Evolutionary conservation across 805 yeast genomes (phyloP), one percentile per base, ranked within the genome.

Genomic region (Starmera caribaea): DNA sequence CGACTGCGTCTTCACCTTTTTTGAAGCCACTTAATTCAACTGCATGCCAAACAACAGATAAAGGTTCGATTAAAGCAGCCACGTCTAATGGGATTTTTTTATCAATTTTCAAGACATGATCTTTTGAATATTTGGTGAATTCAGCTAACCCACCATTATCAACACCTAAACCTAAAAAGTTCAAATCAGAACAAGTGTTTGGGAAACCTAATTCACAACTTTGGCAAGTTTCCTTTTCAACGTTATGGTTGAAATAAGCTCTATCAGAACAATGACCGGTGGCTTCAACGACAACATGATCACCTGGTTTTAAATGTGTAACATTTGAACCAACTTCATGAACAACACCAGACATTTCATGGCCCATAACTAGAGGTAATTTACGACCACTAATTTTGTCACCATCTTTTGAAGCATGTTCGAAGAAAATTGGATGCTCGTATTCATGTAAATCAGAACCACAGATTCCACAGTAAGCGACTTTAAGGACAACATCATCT

Each of bases 381-480:
- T 71, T 73, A 39, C 50, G 48, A 15, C 58, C 57, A 21, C 49
- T 43, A 42, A 54, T 51, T 32, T 41, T 46, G 31, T 54, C 58
- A 33, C 58, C 58, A 2, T 32, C 30, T 43, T 62, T 58, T 16
- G 66, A 64, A 33, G 57, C 65, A 42, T 67, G 63, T n/a, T 70
- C 70, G 45, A 78, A 75, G 40, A 75, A 73, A 14, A 82, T 81
- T 2, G 81, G 85, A 21, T 71, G 77, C 37, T 66, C 59, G 45
- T 64, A 78, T 54, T 79, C 77, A 45, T 76, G 81, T 15, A 76
- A 55, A 53, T 76, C 83, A 0, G 79, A 63, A 29, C 83, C 82
- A 50, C 82, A 75, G 30, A 74, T 72, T 13, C 83, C 83, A 48
- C 81, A 74, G 50, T 58, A 73, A 12, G 66, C 62, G 15, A 71